These are phyloP conservation scores for Populus deltoides DNA, from an alignment of 345 rosid species.

Conservation along the genomic window DNA sequence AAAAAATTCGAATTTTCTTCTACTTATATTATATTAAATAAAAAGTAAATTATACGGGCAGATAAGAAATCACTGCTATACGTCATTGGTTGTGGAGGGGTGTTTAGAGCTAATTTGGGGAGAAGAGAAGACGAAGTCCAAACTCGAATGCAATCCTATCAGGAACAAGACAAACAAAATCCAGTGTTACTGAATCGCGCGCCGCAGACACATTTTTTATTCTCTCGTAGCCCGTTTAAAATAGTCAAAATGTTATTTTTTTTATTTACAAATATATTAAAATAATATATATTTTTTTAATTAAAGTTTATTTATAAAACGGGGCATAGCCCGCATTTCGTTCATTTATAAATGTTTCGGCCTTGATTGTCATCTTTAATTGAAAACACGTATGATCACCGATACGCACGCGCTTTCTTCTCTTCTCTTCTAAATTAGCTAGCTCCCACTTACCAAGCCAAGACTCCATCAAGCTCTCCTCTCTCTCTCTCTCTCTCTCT, in stretches of 20 bases:
- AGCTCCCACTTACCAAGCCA: constrained; percentile 4
- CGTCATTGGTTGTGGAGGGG: constrained; percentile 9
- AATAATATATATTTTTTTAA: no score
- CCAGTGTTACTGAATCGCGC: neutral
- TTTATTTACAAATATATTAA: no score
- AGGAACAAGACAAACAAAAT: constrained; percentile 11
- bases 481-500: neutral
- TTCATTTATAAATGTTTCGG: constrained; percentile 1
- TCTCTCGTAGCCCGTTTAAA: neutral
- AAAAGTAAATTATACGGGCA: neutral
- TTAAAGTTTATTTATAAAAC: no score
- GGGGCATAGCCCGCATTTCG: neutral
- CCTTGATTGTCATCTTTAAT: neutral
- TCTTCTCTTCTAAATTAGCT: constrained; percentile 20
- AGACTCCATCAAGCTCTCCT: neutral
- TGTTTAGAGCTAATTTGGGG: no score
- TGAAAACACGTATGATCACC: neutral
- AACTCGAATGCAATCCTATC: neutral
- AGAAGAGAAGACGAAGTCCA: constrained; percentile 6
- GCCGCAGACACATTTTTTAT: neutral
- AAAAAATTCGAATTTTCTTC: neutral
- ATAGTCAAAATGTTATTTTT: no score
- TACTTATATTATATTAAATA: neutral
- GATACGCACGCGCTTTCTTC: constrained; percentile 35
- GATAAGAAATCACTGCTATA: neutral